Evolutionary conservation across 2,329 filamentous ascomycete genomes (phyloP), one percentile per base, ranked within the genome.

Genomic region (Cryphonectria parasitica): DNA sequence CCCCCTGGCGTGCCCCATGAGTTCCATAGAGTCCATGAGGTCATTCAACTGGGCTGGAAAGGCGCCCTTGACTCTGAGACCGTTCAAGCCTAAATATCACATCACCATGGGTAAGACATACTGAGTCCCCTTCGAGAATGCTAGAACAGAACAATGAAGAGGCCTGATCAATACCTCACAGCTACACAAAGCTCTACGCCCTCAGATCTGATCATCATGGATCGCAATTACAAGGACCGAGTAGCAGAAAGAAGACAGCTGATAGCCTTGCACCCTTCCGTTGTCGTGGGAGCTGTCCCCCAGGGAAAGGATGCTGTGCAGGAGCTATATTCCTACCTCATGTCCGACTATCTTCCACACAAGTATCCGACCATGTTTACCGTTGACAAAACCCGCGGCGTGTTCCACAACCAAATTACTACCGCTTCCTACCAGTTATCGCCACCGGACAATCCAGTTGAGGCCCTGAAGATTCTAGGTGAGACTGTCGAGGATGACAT

Each of bases 401-500:
- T 56, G 0, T 79, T 85, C 54, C 74, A 76, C 11, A 88, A 88
- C 71, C 73, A 74, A 1, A 79, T 82, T 62, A 87, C 83, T 0
- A 74, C 75, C 7, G 68, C 68, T 8, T 64, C 73, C 0, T 79
- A 78, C 15, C 77, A 83, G 0, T 74, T 78, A 1, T 22, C 74
- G 0, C 75, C 79, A 0, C 77, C 79, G 0, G 45, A 71, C 1
- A 79, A 82, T 36, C 72, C 78, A 0, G 68, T 77, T 1, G 77
- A 77, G 0, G 80, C 82, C 5, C 78, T 87, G 22, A 75, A 79
- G 22, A 76, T 79, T 8, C 76, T 88, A 0, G 84, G 81, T n/a
- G 82, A 85, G 74, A 87, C 83, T 0, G 80, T 88, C 2, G 86
- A 88, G 70, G 86, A 88, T 67, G 86, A 89, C 73, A 73, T 89